Base-by-base conservation (phyloP, 345 rosid genomes). In the Dimocarpus longan region DNA sequence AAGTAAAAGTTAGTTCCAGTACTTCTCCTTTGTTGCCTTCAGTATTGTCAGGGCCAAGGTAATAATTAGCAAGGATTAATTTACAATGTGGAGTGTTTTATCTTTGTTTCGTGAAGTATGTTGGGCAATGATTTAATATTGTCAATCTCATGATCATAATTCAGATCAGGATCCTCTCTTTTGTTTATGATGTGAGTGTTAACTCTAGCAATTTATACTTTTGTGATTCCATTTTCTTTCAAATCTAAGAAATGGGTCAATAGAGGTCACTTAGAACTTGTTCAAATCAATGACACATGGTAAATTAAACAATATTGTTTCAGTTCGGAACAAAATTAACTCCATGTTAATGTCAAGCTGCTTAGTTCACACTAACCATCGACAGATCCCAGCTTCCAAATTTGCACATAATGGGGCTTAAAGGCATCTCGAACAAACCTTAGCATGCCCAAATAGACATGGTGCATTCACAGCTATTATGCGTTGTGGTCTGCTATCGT, bases 31-130 rank as follows among this genome's bases (percentile, higher is more conserved):
- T 73, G 18, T 22, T 73, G 76, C 67, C 76, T 60, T 73, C 54
- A 19, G 21, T 42, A 40, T 21, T 73, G 46, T 73, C 76, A 42
- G 68, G 68, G 24, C 76, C 76, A 22, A 73, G 76, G 68, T 73
- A 28, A 73, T 18, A 5, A 40, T 22, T 39, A 2, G 60, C 43
- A 8, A 71, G 43, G 13, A 62, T 21, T 9, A 28, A 4, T 32
- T 26, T 12, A 10, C 56, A 28, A 44, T 22, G 7, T 11, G 1
- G 13, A 13, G 56, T 50, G 56, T 42, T 50, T 13, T 50, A 15
- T 3, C 6, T 50, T 50, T 13, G 56, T 13, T 50, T 0, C 56
- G 3, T 16, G 19, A 50, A 50, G 13, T 13, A 6, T 5, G 19
- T 50, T 50, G 18, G 56, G 15, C 3, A 4, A 50, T 50, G 6